phyloP scores from a whole-genome alignment of 805 yeast species.

The Candida broadrunensis region DNA sequence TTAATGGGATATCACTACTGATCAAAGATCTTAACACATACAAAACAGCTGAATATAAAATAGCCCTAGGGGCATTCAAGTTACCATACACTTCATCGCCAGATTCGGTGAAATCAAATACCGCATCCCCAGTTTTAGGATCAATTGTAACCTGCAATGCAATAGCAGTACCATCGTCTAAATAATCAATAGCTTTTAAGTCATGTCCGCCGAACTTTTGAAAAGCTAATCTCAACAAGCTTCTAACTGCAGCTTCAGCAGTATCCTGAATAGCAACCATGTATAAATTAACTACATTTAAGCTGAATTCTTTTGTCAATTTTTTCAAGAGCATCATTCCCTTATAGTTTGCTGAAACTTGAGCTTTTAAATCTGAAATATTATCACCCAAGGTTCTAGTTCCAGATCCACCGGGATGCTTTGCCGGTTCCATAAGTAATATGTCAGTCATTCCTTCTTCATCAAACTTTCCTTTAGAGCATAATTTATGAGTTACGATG shows the following conservation, averaged over 20 bases:
- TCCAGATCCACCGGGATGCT: conserved; percentile 84
- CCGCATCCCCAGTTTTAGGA: conserved; percentile 53
- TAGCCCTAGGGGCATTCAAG: conserved; percentile 89
- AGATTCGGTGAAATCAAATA: conserved; percentile 83
- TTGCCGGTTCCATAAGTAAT: conserved; percentile 71
- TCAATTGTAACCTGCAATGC: conserved; percentile 49
- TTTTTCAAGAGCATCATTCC: conserved; percentile 67
- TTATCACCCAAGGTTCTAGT: conserved; percentile 82
- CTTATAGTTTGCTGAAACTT: conserved; percentile 80
- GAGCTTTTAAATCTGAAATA: conserved; percentile 55
- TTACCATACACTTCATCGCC: conserved; percentile 88
- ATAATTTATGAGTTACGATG: conserved; percentile 73
- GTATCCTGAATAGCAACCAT: conserved; percentile 36
- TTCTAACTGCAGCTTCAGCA: conserved; percentile 32
- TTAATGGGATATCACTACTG: conserved; percentile 83
- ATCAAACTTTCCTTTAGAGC: conserved; percentile 66
- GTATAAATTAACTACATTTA: conserved; percentile 33
- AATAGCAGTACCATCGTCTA: conserved; percentile 82
- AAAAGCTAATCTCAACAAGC: conserved; percentile 27
- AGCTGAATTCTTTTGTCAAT: conserved; percentile 62
- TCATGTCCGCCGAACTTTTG: conserved; percentile 37
- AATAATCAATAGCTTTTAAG: conserved; percentile 56
- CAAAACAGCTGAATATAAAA: conserved; percentile 83
- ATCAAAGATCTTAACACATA: conserved; percentile 85
- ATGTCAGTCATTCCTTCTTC: conserved; percentile 63